phyloP scores from a whole-genome alignment of 192 early-diverging fungal species.

The Coemansia asiatica region DNA sequence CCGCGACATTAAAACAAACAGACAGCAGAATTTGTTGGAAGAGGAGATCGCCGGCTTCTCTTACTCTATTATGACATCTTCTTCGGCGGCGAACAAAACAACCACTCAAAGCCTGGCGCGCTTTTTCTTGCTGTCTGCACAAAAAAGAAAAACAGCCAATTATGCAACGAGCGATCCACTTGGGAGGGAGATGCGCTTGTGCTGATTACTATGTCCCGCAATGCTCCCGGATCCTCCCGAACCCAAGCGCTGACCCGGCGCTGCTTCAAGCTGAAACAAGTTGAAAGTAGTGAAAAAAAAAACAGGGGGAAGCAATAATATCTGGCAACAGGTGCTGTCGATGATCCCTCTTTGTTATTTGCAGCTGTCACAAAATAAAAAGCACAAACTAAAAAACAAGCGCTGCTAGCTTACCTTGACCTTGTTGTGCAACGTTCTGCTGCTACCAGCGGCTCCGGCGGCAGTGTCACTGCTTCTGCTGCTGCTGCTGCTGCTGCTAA shows the following conservation, averaged over 20 bases:
- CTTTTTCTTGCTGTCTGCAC: background rate
- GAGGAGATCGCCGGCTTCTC: background rate
- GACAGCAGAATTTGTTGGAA: too few relatives aligned
- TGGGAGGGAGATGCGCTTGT: background rate
- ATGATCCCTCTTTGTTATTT: background rate
- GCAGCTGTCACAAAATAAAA: background rate
- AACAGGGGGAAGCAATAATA: background rate
- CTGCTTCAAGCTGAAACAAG: background rate
- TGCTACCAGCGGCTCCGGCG: background rate
- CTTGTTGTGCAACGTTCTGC: background rate
- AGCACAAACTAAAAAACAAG: too few relatives aligned
- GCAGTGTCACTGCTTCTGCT: too few relatives aligned
- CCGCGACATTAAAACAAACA: background rate
- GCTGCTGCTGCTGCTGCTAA: too few relatives aligned
- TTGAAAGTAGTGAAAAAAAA: too few relatives aligned
- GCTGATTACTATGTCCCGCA: background rate
- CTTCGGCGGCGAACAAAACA: background rate
- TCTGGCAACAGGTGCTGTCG: background rate
- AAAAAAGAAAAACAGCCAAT: background rate
- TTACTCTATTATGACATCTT: background rate
- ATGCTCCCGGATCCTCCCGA: constrained; percentile 1
- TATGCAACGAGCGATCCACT: background rate
- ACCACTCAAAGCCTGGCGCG: background rate
- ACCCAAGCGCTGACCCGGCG: background rate
- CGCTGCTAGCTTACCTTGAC: background rate